Evolutionary conservation across 331 rosid genomes (phyloP).

Genomic region (Pyracantha coccinea): DNA sequence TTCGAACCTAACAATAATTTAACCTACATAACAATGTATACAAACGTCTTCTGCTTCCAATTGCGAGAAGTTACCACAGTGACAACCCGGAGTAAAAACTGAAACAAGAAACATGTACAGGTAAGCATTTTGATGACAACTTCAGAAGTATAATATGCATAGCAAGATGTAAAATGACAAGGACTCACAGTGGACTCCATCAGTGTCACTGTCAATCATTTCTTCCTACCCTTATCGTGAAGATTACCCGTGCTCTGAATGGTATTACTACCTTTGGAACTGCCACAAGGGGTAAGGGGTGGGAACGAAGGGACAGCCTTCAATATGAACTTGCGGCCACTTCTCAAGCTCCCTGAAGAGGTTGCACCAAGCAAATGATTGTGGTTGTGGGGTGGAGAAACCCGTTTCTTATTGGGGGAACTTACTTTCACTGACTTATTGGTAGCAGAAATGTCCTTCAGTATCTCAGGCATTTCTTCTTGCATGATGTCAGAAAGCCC

Average conservation of each 20-base stretch:
- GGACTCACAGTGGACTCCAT: conserved; percentile 4
- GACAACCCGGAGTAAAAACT: not conserved
- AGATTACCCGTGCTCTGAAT: conserved; percentile 13
- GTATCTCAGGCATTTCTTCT: conserved; percentile 42
- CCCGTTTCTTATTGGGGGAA: conserved; percentile 54
- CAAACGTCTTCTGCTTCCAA: not conserved
- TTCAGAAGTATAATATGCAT: not conserved
- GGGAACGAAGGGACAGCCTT: conserved; percentile 50
- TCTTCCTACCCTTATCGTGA: conserved; percentile 13
- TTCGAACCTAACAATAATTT: not conserved
- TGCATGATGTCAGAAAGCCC: conserved; percentile 26
- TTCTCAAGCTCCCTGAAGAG: conserved; percentile 41
- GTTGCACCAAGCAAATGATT: conserved; percentile 25
- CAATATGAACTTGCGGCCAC: conserved; percentile 43
- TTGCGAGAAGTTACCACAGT: not conserved
- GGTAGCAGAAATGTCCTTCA: conserved; percentile 31
- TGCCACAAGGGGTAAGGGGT: conserved; percentile 47
- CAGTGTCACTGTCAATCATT: conserved; percentile 14
- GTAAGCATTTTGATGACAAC: not conserved
- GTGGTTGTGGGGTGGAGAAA: conserved; percentile 50
- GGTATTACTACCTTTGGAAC: conserved; percentile 16
- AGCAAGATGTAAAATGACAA: not conserved
- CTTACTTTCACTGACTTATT: conserved; percentile 28
- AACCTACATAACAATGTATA: not conserved
- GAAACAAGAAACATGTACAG: conserved; percentile 1